Evolutionary conservation across 257 asterid species (phyloP).

Genomic region (Penstemon barbatus): DNA sequence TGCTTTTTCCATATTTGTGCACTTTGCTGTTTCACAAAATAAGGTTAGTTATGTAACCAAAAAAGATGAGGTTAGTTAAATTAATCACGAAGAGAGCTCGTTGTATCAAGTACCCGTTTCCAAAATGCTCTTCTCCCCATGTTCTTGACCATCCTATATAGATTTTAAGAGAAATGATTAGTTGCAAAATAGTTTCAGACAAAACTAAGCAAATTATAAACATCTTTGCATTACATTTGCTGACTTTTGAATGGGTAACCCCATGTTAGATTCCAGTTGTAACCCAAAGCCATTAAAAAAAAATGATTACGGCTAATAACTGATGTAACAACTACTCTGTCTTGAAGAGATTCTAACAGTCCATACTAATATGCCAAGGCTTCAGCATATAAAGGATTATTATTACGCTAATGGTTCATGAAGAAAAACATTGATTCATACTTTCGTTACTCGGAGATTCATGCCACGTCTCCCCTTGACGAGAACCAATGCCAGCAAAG

Average conservation of each 20-base stretch:
- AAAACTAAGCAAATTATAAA: slow-evolving; percentile 3
- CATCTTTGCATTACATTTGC: slow-evolving; percentile 1
- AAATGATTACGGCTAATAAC: no score
- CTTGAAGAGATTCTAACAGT: neutral
- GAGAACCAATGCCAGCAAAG: slow-evolving; percentile 88
- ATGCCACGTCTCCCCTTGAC: slow-evolving; percentile 99
- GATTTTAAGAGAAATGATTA: slow-evolving; percentile 14
- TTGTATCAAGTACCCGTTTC: slow-evolving; percentile 69
- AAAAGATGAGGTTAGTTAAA: neutral
- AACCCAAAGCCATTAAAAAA: no score
- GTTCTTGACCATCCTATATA: slow-evolving; percentile 93
- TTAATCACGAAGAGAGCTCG: slow-evolving; percentile 3
- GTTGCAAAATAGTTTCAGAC: neutral
- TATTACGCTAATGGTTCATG: slow-evolving; percentile 2
- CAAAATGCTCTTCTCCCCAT: slow-evolving; percentile 99
- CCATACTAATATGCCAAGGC: neutral
- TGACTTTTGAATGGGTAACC: neutral
- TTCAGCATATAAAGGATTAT: neutral
- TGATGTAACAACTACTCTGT: neutral
- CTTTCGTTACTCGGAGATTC: slow-evolving; percentile 72
- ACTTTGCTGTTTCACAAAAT: slow-evolving; percentile 68
- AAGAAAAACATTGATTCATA: slow-evolving; percentile 32
- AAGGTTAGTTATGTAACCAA: neutral
- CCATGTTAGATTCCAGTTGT: neutral
- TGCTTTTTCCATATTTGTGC: slow-evolving; percentile 96